A percentile compares a stretch with the other conserved stretches of the same genome.
Conservation (phyloP, 352 stramenopile species). For the Globisporangium okanoganense region DNA sequence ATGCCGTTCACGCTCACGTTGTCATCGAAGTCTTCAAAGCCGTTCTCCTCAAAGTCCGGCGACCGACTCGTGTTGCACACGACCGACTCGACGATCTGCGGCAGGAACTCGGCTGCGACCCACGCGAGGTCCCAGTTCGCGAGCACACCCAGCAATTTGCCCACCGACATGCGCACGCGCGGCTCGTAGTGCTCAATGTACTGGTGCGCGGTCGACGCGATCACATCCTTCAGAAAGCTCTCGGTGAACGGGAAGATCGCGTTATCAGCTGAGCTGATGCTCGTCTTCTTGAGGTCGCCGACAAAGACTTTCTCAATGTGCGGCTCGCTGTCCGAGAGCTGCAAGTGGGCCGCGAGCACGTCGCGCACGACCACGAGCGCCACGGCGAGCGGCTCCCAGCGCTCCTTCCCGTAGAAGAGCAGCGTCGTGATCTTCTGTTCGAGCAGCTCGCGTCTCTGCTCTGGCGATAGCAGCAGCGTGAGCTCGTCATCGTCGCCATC, state of each 20-base stretch:
- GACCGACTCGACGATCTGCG: conserved; percentile 76
- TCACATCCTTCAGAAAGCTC: conserved; percentile 38
- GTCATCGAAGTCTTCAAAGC: conserved; percentile 73
- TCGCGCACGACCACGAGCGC: conserved; percentile 56
- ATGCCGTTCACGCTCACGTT: conserved; percentile 81
- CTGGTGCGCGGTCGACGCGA: conserved; percentile 36
- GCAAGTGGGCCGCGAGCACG: conserved; percentile 31
- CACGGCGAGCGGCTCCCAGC: conserved; percentile 76
- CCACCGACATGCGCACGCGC: conserved; percentile 76
- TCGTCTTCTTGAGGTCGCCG: neutral
- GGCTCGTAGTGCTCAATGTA: conserved; percentile 87
- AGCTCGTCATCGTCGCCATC: conserved; percentile 7
- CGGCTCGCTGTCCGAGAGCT: conserved; percentile 25
- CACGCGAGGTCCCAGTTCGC: conserved; percentile 55
- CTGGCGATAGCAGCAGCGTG: neutral
- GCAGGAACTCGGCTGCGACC: conserved; percentile 56
- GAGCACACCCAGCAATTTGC: conserved; percentile 62
- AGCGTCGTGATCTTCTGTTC: conserved; percentile 51
- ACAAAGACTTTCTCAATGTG: conserved; percentile 29
- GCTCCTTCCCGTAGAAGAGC: conserved; percentile 47
- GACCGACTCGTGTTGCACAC: conserved; percentile 68
- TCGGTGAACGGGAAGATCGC: conserved; percentile 32
- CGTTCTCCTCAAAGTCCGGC: conserved; percentile 76
- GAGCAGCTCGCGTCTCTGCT: conserved; percentile 30
- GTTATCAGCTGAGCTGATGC: conserved; percentile 15